phyloP scores from a whole-genome alignment of 2,329 filamentous ascomycete species.

The Venturia asperata region DNA sequence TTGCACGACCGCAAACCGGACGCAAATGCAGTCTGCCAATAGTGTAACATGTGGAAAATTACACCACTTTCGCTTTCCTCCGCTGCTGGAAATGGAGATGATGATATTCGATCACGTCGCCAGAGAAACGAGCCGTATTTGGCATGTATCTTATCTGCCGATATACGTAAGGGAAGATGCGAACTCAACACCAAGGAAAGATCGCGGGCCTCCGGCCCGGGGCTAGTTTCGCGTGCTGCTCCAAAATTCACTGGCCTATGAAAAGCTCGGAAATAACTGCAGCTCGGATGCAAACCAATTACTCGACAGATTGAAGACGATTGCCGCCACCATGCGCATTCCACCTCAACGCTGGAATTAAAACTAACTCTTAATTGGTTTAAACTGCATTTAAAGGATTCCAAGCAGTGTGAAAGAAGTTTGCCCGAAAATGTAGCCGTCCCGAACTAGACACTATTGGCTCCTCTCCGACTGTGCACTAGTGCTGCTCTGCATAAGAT shows the following conservation, averaged over 20 bases:
- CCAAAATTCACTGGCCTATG: neutral
- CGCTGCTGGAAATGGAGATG: neutral
- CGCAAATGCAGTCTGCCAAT: neutral
- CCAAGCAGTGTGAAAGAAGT: neutral
- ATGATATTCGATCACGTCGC: neutral
- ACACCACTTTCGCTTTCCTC: neutral
- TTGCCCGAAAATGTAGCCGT: slow-evolving; percentile 1
- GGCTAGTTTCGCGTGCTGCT: neutral
- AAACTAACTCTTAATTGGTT: neutral
- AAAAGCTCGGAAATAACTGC: neutral
- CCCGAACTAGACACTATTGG: neutral
- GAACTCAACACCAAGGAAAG: slow-evolving; percentile 1
- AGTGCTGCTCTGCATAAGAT: neutral
- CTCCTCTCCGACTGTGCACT: neutral
- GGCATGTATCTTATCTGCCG: neutral
- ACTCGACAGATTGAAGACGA: neutral
- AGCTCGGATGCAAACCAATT: slow-evolving; percentile 2
- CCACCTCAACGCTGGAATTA: neutral
- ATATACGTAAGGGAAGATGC: neutral
- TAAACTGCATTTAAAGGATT: neutral
- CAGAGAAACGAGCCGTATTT: neutral
- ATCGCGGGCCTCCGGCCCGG: slow-evolving; percentile 4
- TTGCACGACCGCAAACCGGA: neutral
- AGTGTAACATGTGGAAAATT: neutral
- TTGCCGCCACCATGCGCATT: neutral